Percentiles rank a stretch among this genome's conserved stretches.
Evolutionary conservation across 495 filamentous ascomycete genomes (phyloP).

Genomic region (Oidiodendron maius): DNA sequence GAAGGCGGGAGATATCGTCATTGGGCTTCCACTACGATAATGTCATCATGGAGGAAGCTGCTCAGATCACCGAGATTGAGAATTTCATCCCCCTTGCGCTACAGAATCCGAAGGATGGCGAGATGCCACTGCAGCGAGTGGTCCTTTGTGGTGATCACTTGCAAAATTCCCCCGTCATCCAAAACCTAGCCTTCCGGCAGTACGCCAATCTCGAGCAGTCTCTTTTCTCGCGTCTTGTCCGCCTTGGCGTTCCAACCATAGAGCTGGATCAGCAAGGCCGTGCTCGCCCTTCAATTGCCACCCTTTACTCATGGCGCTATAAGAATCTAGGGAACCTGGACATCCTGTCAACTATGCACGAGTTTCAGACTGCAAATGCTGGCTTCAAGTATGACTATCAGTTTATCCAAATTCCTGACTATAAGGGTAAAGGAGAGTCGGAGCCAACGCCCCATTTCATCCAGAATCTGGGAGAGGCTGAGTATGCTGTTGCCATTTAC

Average conservation of each 20-base stretch:
- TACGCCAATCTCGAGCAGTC: conserved; percentile 96
- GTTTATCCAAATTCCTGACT: conserved; percentile 93
- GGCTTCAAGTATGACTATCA: conserved; percentile 93
- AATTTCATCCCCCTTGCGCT: conserved; percentile 91
- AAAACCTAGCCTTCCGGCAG: conserved; percentile 91
- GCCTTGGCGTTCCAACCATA: conserved; percentile 84
- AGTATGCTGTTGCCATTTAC: conserved; percentile 92
- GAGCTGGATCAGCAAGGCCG: conserved; percentile 91
- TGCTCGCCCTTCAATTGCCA: conserved; percentile 76
- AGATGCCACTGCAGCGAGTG: conserved; percentile 74
- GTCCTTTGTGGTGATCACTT: conserved; percentile 94
- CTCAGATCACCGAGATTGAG: conserved; percentile 96
- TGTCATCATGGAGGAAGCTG: conserved; percentile 97
- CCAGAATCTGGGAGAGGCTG: conserved; percentile 94
- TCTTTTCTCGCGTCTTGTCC: conserved; percentile 84
- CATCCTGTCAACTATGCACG: conserved; percentile 54
- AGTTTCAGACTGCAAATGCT: conserved; percentile 81
- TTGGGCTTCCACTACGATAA: conserved; percentile 97
- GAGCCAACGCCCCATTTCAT: conserved; percentile 96
- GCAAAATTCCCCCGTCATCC: conserved; percentile 93
- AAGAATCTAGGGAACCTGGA: conserved; percentile 73
- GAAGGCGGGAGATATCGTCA: conserved; percentile 80
- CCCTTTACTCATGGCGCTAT: conserved; percentile 94
- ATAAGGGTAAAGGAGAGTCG: conserved; percentile 82
- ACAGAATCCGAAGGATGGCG: conserved; percentile 71